Evolutionary conservation across 2,329 filamentous ascomycete species (phyloP), one percentile per base, ranked within the genome.

Genomic region (Colletotrichum kahawae): DNA sequence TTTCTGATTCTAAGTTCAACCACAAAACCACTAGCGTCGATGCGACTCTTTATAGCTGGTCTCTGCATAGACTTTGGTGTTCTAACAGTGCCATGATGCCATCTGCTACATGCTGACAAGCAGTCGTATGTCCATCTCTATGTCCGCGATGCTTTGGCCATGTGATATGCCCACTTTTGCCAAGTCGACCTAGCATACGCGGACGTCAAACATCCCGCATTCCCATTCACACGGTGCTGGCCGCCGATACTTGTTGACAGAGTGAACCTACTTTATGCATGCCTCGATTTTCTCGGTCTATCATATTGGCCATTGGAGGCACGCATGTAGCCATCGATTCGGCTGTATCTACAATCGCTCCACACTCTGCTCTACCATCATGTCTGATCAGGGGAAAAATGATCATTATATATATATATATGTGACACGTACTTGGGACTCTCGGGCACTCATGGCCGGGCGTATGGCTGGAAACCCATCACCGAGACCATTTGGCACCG

Each of bases 281-380:
- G n/a, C 3, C n/a, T 12, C 0, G 3, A n/a, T 43, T n/a, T 3
- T n/a, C 2, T 43, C 5, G 0, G 38, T 3, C 9, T 18, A 9
- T 6, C 18, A 43, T 2, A 18, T 3, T 43, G 0, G 5, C 9
- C 38, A n/a, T n/a, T 43, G 38, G 9, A 5, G 18, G 8, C 38
- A 43, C 3, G 38, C n/a, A n/a, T 1, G 38, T 43, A 9, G 4
- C 3, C 8, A 18, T 43, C 5, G 38, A n/a, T 43, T 5, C 38
- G 9, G 18, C 38, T 43, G 18, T n/a, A 29, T 7, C 29, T n/a
- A 8, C 38, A 10, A 43, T 43, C 0, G 38, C 38, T n/a, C n/a
- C 38, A n/a, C 18, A 12, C n/a, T n/a, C 9, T 43, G 3, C n/a
- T 43, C 38, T n/a, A 43, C 5, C 18, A 18, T n/a, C 9, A n/a